Base-by-base conservation (phyloP, 2,329 filamentous ascomycete species). In the Xylaria sp. region DNA sequence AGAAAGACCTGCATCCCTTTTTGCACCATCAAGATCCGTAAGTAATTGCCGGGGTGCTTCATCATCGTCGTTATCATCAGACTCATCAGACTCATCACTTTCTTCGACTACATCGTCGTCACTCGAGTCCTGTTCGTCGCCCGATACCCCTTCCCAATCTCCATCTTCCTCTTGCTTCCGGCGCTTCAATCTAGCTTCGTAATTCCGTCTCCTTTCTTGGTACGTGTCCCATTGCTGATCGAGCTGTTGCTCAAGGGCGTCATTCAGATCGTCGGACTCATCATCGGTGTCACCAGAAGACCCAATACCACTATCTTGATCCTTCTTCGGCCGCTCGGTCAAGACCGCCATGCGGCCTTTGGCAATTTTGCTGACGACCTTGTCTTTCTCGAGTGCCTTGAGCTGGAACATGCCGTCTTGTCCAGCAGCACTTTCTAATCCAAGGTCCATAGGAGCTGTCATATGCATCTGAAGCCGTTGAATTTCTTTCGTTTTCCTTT, bases 401-500 rank as follows among this genome's bases (percentile, higher is more conserved):
- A 98, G 86, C 2, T 89, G 89, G 79, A 99, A 99, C 85, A 97
- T 96, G 34, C 92, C 86, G 55, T 94, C 92, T 51, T 94, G 90
- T 28, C 93, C 94, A 59, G 88, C 85, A 0, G 93, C 92, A 0
- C 93, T 93, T 78, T 97, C 96, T 83, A 97, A 88, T 76, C 96
- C 96, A 72, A 99, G 97, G 73, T 99, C 96, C 86, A 94, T 96
- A 8, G 96, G 96, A 0, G 94, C 92, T 1, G 91, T 91, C 96
- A 99, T 99, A 82, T 98, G 91, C 84, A 99, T 90, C 81, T 99
- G 96, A 91, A 99, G 92, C 41, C 96, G 90, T n/a, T 97, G 87
- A 69, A 98, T 94, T 73, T 98, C 96, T 75, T 93, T 96, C 75
- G 96, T 93, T 81, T 97, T 98, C 80, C 90, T 90, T 81, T 99